A percentile compares a stretch with the other conserved stretches of the same genome.
phyloP scores from a whole-genome alignment of 441 rosid genomes.

The Pelargonium australe region DNA sequence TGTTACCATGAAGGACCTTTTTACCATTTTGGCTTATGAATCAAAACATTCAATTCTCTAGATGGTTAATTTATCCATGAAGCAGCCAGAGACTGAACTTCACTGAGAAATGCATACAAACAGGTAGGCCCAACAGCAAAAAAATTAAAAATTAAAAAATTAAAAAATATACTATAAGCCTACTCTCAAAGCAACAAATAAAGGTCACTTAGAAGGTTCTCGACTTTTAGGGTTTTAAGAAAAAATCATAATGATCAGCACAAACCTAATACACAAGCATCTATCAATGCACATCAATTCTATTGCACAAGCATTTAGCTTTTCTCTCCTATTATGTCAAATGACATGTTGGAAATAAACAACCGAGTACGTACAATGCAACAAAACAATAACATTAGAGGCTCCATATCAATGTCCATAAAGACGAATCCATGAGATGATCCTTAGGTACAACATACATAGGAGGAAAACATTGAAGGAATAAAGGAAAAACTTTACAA shows the following conservation, averaged over 20 bases:
- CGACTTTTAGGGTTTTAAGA: slow-evolving; percentile 3
- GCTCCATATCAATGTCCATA: slow-evolving; percentile 8
- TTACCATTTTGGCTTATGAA: neutral
- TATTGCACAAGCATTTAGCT: neutral
- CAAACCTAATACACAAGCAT: neutral
- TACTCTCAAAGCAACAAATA: neutral
- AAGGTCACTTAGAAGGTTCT: slow-evolving; percentile 8
- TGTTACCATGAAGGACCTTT: neutral
- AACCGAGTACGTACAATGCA: neutral
- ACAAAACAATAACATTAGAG: slow-evolving; percentile 3
- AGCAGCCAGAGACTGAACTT: slow-evolving; percentile 4
- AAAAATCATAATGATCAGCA: slow-evolving; percentile 1
- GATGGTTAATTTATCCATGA: slow-evolving; percentile 1
- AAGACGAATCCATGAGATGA: neutral
- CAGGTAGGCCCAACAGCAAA: neutral
- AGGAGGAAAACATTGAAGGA: neutral
- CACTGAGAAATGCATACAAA: neutral
- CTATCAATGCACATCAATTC: neutral
- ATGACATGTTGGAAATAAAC: neutral
- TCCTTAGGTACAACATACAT: neutral
- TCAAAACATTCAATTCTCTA: slow-evolving; percentile 4
- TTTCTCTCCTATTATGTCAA: slow-evolving; percentile 3
- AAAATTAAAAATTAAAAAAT: neutral
- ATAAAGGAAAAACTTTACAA: neutral
- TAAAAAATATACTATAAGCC: neutral